Conservation (phyloP, 345 rosid genomes). For the Rhizophora mangle region DNA sequence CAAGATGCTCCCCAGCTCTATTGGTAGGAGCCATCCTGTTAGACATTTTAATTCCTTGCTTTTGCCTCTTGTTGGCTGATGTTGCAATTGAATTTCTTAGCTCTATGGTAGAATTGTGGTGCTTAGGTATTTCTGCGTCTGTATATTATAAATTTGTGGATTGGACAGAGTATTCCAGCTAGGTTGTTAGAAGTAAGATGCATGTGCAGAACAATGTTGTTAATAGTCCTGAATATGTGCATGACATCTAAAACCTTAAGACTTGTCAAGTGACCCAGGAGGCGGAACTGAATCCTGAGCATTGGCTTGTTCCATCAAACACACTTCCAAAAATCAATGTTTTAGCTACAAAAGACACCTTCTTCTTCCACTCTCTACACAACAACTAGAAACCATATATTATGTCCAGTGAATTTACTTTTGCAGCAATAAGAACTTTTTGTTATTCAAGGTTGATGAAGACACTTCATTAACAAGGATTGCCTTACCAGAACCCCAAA, state of each 20-base stretch:
- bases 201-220: too few species aligned
- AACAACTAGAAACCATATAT: neutral
- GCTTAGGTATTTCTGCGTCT: too few species aligned
- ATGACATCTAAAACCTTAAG: constrained; percentile 43
- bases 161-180: too few species aligned
- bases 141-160: too few species aligned
- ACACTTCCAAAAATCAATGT: neutral
- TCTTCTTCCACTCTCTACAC: neutral
- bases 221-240: too few species aligned
- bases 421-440: neutral
- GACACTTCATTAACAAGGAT: neutral
- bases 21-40: constrained; percentile 30
- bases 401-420: neutral
- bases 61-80: neutral
- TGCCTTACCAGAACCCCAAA: too few species aligned
- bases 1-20: constrained; percentile 44
- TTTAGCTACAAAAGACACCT: neutral
- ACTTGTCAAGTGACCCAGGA: constrained; percentile 45
- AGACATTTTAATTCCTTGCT: neutral
- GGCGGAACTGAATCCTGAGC: constrained; percentile 37
- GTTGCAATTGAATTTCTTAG: neutral
- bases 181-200: too few species aligned
- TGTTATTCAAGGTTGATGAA: neutral
- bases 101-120: too few species aligned
- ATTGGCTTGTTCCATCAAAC: constrained; percentile 39